Evolutionary conservation across 2,329 filamentous ascomycete species (phyloP), one percentile per base, ranked within the genome.

Genomic region (Ophiostoma triangulosporum): DNA sequence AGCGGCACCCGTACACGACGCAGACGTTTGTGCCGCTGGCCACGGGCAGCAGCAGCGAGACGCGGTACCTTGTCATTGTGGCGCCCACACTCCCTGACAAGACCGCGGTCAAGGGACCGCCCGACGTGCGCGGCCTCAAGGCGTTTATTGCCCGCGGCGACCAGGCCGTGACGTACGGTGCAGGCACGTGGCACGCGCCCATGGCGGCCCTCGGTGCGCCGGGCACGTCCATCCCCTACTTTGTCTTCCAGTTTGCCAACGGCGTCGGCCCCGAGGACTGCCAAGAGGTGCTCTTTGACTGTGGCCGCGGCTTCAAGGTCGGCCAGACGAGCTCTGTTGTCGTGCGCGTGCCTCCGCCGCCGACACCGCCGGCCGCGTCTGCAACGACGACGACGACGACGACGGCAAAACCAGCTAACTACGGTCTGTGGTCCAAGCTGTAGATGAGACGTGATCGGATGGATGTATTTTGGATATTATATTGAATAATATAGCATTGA

Each of bases 111-210:
- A 45, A 26, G 6, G 51, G 68, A 4, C 66, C 88, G 17, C 91
- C 93, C 0, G 88, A 96, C 66, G 64, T 95, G 38, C 65, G 66
- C 22, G 74, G 77, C 8, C 62, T 95, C 36, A 76, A 74, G 60
- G 91, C 89, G 0, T 98, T 96, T 65, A 69, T 94, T 53, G 90
- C 87, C 1, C 78, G 75, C 50, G 83, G 81, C 3, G 75, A 77
- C 24, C 88, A 95, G 70, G 90, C 88, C 11, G 88, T 98, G 14
- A 96, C 89, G 3, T 98, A 97, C 66, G 88, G 79, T 1, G 82
- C 86, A 1, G 93, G 88, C 5, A 96, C 89, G 52, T 98, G 91
- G 80, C 93, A 98, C 72, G 89, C 91, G 57, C 93, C 93, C 0
- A 97, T 98, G 91, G 86, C 89, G 14, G 89, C 88, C 15, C 68